Conservation (phyloP, 306 rosid species). For the Sechiopsis laciniata region DNA sequence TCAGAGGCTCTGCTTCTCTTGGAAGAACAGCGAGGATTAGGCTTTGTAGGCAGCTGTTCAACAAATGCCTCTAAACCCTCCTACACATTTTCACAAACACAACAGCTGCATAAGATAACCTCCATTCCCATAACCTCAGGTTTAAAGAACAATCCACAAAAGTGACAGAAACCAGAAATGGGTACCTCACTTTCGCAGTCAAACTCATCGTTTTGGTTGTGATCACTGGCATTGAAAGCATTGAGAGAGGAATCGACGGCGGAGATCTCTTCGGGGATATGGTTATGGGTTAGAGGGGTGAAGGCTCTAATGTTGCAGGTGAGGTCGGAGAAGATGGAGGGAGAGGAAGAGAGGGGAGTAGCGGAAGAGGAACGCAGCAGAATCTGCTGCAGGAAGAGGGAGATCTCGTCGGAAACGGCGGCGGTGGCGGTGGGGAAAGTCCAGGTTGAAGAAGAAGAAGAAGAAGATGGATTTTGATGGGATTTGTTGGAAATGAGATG, state of each 20-base stretch:
- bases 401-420: slow-evolving; percentile 58
- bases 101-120: too few relatives aligned
- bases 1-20: slow-evolving; percentile 96
- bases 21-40: slow-evolving; percentile 51
- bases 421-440: not conserved
- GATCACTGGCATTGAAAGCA: slow-evolving; percentile 38
- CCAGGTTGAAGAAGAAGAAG: slow-evolving; percentile 8
- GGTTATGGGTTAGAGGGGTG: slow-evolving; percentile 9
- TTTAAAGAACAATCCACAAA: not conserved
- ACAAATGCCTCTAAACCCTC: slow-evolving; percentile 71
- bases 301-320: slow-evolving; percentile 22
- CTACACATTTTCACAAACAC: slow-evolving; percentile 29
- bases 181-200: slow-evolving; percentile 85
- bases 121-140: not conserved
- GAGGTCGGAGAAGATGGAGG: slow-evolving; percentile 28
- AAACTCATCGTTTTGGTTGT: slow-evolving; percentile 64
- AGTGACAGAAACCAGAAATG: slow-evolving; percentile 16
- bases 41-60: slow-evolving; percentile 42
- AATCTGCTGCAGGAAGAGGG: slow-evolving; percentile 81
- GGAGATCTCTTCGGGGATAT: slow-evolving; percentile 34
- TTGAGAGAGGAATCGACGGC: slow-evolving; percentile 32
- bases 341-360: slow-evolving; percentile 25
- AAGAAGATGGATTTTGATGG: slow-evolving; percentile 24
- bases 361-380: slow-evolving; percentile 63
- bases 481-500: slow-evolving; percentile 20